These are phyloP conservation scores for Trichoderma sp. DNA, from an alignment of 2,329 filamentous ascomycete genomes.

Conservation along the genomic window DNA sequence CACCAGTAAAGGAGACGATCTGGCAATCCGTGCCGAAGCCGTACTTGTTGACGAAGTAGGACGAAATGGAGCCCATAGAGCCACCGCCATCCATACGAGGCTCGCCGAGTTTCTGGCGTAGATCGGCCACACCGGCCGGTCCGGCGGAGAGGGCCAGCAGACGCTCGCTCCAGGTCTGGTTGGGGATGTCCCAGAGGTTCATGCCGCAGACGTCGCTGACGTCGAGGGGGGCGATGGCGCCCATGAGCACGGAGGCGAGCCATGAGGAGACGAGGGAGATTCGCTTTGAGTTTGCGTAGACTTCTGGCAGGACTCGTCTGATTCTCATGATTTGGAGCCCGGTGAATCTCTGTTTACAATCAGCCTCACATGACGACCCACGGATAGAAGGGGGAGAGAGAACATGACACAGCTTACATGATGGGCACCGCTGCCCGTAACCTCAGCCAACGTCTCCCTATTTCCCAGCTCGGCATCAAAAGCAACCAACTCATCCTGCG, in stretches of 20 bases:
- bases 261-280: slow-evolving; percentile 97
- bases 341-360: slow-evolving; percentile 71
- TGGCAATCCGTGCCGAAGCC: slow-evolving; percentile 73
- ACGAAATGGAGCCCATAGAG: slow-evolving; percentile 69
- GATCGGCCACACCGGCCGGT: slow-evolving; percentile 55
- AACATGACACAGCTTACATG: slow-evolving; percentile 61
- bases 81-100: slow-evolving; percentile 78
- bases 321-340: slow-evolving; percentile 95
- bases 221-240: slow-evolving; percentile 82
- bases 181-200: slow-evolving; percentile 90
- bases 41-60: slow-evolving; percentile 77
- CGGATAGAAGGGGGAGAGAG: not conserved
- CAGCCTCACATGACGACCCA: not conserved
- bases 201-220: slow-evolving; percentile 94
- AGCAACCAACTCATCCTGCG: slow-evolving; percentile 82
- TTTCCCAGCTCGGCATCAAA: slow-evolving; percentile 74
- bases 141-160: slow-evolving; percentile 74
- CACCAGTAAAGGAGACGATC: slow-evolving; percentile 85
- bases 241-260: slow-evolving; percentile 85
- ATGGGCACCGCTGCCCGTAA: slow-evolving; percentile 89
- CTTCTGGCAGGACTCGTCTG: slow-evolving; percentile 72
- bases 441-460: slow-evolving; percentile 66
- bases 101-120: slow-evolving; percentile 75
- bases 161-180: slow-evolving; percentile 68
- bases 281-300: slow-evolving; percentile 75